Evolutionary conservation across 2,329 filamentous ascomycete species (phyloP), one percentile per base, ranked within the genome.

Genomic region (Magnaporthales sp.): DNA sequence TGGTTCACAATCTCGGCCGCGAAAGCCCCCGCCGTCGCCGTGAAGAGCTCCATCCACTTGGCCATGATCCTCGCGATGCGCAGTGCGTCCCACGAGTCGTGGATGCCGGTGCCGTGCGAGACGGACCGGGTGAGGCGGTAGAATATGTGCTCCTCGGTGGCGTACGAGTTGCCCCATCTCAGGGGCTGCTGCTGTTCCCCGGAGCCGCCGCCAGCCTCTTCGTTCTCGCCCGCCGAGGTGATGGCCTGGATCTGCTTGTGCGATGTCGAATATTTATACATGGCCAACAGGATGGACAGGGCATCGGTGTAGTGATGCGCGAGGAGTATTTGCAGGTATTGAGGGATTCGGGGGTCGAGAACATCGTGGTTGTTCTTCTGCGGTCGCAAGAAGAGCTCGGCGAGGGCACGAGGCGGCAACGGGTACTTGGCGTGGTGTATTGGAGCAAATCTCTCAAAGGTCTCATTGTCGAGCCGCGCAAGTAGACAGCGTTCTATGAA

Each of bases 121-220:
- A 98, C 93, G 0, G 89, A 91, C 77, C 96, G 97, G 2, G 92
- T 92, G 64, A 99, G 92, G 3, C 93, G 89, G 76, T 97, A 96
- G 73, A 97, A 90, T 77, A 98, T 91, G 64, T 95, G 89, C 78
- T 97, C 97, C 75, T 99, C 95, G 0, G 90, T 76, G 68, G 79
- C 79, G 69, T 85, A 87, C 0, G 86, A 88, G 74, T 77, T 84
- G 65, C 75, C 78, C 86, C 86, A 89, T 68, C 81, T 75, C 31
- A 74, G 54, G 9, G 69, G 68, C 69, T 66, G 71, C 71, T 67
- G 24, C 31, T 66, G 70, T 64, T 51, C 30, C 65, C 56, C 13
- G 63, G 62, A 62, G 71, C 69, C 51, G 66, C 67, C 70, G 65
- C 32, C 68, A 3, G 31, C 46, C 4, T 62, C 64, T 67, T 26